A percentile compares a stretch with the other conserved stretches of the same genome.
phyloP scores from a whole-genome alignment of 164 flowering plant genomes.

The Akebia trifoliata region DNA sequence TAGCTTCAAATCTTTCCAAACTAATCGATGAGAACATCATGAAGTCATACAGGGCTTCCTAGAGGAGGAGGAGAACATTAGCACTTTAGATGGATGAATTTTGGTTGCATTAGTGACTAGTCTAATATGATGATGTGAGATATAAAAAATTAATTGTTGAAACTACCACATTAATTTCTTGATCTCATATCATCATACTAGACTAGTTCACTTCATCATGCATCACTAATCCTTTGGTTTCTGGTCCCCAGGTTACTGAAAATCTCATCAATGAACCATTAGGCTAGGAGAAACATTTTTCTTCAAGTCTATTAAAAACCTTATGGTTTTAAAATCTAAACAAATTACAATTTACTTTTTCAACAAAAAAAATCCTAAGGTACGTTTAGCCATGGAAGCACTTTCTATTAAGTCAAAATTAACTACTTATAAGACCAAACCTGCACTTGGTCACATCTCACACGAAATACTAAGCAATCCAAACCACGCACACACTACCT shows the following conservation, averaged over 20 bases:
- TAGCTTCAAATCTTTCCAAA: too few species aligned
- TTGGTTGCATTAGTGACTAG: too few species aligned
- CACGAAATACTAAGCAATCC: not conserved
- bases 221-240: not conserved
- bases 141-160: too few species aligned
- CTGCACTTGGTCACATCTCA: not conserved
- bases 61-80: too few species aligned
- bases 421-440: not conserved
- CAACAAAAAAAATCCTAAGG: not conserved
- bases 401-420: not conserved
- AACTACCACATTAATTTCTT: too few species aligned
- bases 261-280: not conserved
- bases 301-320: not conserved
- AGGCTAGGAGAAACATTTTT: not conserved
- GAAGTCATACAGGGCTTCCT: too few species aligned
- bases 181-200: too few species aligned
- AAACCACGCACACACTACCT: conserved; percentile 30
- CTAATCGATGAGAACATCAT: too few species aligned
- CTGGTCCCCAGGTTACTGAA: not conserved
- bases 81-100: too few species aligned
- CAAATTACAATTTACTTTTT: not conserved
- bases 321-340: not conserved
- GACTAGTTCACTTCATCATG: too few species aligned
- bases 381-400: not conserved
- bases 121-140: too few species aligned